Evolutionary conservation across 225 moss, liverwort and hornwort species (phyloP).

Genomic region (Anthoceros angustus): DNA sequence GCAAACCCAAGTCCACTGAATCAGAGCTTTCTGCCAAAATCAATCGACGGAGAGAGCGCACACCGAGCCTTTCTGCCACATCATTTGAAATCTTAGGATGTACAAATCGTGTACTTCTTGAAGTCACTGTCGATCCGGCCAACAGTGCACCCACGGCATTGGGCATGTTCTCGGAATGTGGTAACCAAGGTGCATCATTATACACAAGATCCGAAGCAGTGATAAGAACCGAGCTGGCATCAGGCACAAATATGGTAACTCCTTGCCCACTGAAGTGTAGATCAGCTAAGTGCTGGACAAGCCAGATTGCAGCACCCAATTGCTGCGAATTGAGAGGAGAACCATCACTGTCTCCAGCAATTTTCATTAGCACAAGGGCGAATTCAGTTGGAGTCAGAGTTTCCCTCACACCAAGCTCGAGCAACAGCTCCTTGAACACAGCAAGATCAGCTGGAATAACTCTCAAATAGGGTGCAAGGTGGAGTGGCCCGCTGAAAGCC

Average conservation of each 20-base stretch:
- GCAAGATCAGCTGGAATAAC: constrained; percentile 80
- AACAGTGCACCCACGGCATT: constrained; percentile 13
- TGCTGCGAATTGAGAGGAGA: constrained; percentile 47
- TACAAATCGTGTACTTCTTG: constrained; percentile 52
- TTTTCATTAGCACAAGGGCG: constrained; percentile 51
- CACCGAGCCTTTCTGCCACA: constrained; percentile 75
- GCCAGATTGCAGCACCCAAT: constrained; percentile 75
- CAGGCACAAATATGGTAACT: constrained; percentile 62
- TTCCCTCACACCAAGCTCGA: constrained; percentile 69
- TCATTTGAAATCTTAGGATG: constrained; percentile 76
- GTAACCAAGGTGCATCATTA: constrained; percentile 80
- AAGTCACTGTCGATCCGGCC: constrained; percentile 26
- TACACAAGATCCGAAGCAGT: constrained; percentile 62
- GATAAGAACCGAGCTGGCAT: constrained; percentile 51
- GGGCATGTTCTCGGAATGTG: constrained; percentile 24
- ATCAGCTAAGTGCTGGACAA: constrained; percentile 79
- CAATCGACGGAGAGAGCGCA: constrained; percentile 62
- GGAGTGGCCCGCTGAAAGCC: constrained; percentile 79
- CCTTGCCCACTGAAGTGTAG: constrained; percentile 49
- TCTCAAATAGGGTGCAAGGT: constrained; percentile 62
- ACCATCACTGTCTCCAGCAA: constrained; percentile 64
- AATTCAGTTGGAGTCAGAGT: constrained; percentile 68
- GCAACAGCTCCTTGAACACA: constrained; percentile 59
- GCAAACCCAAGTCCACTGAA: constrained; percentile 75
- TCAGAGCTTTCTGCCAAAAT: constrained; percentile 71